These are phyloP conservation scores for Ziziphus jujuba DNA, from an alignment of 306 rosid species.

Conservation along the genomic window DNA sequence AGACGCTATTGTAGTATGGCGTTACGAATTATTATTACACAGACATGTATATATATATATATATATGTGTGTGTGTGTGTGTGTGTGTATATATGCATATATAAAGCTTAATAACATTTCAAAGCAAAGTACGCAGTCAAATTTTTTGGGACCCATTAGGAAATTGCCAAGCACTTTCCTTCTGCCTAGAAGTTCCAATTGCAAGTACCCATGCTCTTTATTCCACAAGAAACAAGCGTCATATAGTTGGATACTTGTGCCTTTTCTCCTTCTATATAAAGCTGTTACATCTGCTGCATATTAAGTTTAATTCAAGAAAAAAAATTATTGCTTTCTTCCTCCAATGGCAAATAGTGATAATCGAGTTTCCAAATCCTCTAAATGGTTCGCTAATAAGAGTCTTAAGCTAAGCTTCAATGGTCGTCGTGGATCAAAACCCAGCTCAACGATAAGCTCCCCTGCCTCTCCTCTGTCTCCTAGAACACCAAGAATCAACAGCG, in stretches of 20 bases:
- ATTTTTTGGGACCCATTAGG: constrained; percentile 18
- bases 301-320: neutral
- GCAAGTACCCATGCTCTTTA: neutral
- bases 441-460: constrained; percentile 34
- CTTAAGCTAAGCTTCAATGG: constrained; percentile 34
- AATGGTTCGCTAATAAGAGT: constrained; percentile 59
- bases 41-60: too few relatives aligned
- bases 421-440: constrained; percentile 33
- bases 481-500: constrained; percentile 18
- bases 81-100: too few relatives aligned
- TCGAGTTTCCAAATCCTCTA: constrained; percentile 38
- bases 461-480: constrained; percentile 25
- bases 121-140: constrained; percentile 6
- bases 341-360: constrained; percentile 35
- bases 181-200: too few relatives aligned
- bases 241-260: too few relatives aligned
- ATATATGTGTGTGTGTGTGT: too few relatives aligned
- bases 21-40: too few relatives aligned
- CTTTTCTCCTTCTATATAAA: neutral
- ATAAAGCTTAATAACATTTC: too few relatives aligned
- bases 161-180: constrained; percentile 47
- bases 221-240: neutral
- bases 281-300: neutral
- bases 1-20: too few relatives aligned
- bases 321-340: neutral